These are phyloP conservation scores for Rubus idaeus DNA, from an alignment of 306 rosid species.

Conservation along the genomic window DNA sequence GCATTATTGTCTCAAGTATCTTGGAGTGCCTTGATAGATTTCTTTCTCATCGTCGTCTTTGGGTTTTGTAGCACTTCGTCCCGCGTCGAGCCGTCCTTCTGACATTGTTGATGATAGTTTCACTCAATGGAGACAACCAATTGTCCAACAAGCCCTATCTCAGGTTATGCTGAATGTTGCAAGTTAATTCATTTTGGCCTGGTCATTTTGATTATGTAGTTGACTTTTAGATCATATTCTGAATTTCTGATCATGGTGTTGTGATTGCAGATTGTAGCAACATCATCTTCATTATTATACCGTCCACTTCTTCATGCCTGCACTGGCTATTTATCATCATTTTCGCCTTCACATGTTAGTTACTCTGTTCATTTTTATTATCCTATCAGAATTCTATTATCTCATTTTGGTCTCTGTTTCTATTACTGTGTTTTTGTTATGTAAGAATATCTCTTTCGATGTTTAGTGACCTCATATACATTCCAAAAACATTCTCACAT, in stretches of 20 bases:
- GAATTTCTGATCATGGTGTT: constrained; percentile 30
- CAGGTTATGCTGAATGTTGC: constrained; percentile 53
- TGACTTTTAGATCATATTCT: constrained; percentile 13
- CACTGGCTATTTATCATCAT: constrained; percentile 89
- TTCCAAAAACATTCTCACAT: neutral
- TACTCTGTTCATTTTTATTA: constrained; percentile 23
- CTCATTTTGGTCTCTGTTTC: neutral
- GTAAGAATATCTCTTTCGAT: neutral
- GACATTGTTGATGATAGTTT: constrained; percentile 70
- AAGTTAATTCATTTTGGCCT: constrained; percentile 12
- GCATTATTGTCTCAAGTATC: neutral
- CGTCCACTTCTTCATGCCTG: constrained; percentile 76
- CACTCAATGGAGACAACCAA: constrained; percentile 82
- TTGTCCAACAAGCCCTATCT: constrained; percentile 78
- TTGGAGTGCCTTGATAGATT: constrained; percentile 8
- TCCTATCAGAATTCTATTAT: neutral
- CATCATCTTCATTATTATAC: constrained; percentile 61
- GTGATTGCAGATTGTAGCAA: constrained; percentile 68
- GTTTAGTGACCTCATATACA: neutral
- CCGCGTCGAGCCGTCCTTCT: constrained; percentile 59
- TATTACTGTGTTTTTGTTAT: neutral
- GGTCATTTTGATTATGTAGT: constrained; percentile 14
- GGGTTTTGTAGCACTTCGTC: constrained; percentile 75
- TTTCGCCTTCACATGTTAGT: constrained; percentile 88
- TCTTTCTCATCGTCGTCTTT: constrained; percentile 19